These are phyloP conservation scores for Physcia stellaris DNA, from an alignment of 495 filamentous ascomycete species.

Conservation along the genomic window DNA sequence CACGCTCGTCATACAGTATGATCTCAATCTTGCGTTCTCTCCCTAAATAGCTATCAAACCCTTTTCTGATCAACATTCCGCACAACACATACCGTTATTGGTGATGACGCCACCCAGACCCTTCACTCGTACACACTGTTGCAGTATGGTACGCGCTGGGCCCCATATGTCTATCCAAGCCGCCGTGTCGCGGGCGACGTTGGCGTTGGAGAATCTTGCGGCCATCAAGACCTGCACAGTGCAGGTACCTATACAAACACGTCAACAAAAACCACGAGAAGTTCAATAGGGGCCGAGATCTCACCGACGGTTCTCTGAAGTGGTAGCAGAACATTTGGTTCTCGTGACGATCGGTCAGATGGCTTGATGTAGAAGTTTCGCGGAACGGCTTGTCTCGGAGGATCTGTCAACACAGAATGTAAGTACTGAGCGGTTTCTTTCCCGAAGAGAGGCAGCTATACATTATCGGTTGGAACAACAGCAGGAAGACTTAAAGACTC, in stretches of 20 bases:
- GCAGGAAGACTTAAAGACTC: no score
- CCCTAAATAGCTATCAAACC: not conserved
- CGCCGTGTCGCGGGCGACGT: not conserved
- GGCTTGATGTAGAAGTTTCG: no score
- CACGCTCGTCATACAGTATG: not conserved
- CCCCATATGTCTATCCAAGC: not conserved
- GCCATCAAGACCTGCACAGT: not conserved
- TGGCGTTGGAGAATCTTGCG: not conserved
- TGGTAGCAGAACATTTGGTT: no score
- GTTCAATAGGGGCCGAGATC: no score
- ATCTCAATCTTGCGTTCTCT: not conserved
- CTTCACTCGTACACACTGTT: not conserved
- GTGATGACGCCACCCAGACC: not conserved
- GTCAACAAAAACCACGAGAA: no score
- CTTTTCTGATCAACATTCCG: not conserved
- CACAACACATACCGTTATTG: not conserved
- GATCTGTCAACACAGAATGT: no score
- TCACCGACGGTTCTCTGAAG: no score
- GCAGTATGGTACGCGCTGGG: not conserved
- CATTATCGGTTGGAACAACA: no score
- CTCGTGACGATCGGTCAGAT: no score
- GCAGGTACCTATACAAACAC: not conserved
- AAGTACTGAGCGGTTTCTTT: no score
- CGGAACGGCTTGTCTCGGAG: no score
- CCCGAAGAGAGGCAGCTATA: no score